A percentile compares a stretch with the other conserved stretches of the same genome.
These are phyloP conservation scores for Stygiomarasmius scandens DNA, from an alignment of 1,284 basidiomycete species.

Conservation along the genomic window DNA sequence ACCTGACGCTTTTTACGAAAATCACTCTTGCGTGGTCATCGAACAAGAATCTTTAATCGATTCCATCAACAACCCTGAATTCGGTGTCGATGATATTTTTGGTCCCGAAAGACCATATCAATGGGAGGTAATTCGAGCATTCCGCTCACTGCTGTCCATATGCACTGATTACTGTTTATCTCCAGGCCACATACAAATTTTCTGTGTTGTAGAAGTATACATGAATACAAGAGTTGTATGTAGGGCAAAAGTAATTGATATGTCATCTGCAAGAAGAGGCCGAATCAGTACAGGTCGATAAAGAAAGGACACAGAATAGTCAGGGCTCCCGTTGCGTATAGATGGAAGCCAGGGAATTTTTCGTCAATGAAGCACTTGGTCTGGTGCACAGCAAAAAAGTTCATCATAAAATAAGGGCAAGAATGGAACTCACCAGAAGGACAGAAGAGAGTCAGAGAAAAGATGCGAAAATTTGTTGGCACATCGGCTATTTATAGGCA, in stretches of 20 bases:
- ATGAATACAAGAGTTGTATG: neutral
- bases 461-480: too few relatives aligned
- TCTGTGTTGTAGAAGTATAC: constrained; percentile 22
- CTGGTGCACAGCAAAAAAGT: constrained; percentile 56
- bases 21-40: constrained; percentile 50
- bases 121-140: constrained; percentile 31
- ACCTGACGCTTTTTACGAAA: constrained; percentile 34
- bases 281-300: neutral
- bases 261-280: neutral
- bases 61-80: constrained; percentile 51
- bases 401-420: constrained; percentile 16
- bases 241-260: neutral
- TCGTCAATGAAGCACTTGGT: constrained; percentile 48
- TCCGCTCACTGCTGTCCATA: too few relatives aligned
- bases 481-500: too few relatives aligned
- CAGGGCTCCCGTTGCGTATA: constrained; percentile 52
- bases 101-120: constrained; percentile 41
- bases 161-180: too few relatives aligned
- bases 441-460: too few relatives aligned
- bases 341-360: constrained; percentile 43
- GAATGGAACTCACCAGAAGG: constrained; percentile 11
- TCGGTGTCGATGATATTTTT: constrained; percentile 47
- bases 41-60: constrained; percentile 53
- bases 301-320: constrained; percentile 19
- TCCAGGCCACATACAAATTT: constrained; percentile 39